Evolutionary conservation across 495 filamentous ascomycete genomes (phyloP), one percentile per base, ranked within the genome.

Genomic region (Penicillium turbatum): DNA sequence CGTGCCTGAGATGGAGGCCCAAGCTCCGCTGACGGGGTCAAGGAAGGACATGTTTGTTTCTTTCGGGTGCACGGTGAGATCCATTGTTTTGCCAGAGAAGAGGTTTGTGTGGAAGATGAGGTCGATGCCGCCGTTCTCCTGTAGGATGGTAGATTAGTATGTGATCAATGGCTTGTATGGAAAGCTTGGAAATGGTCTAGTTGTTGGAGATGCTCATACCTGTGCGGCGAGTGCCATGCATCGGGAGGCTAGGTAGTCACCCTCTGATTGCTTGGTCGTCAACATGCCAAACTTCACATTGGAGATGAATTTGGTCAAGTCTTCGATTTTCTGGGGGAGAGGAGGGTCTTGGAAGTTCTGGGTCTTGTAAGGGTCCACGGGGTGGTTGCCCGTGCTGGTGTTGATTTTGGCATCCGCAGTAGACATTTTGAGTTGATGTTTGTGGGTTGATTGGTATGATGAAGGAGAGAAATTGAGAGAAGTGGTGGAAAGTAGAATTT

Each of bases 101-200:
- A 89, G 90, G 76, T 96, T 96, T 59, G 90, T 89, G 75, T 93
- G 86, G 81, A 97, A 96, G 71, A 95, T 79, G 41, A 95, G 82
- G 69, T 96, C 91, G 44, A 95, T 80, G 62, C 86, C 86, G 57
- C 84, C 83, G 56, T 78, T 78, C 71, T 93, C 86, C 88, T 92
- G 32, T 10, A 11, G 21, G 5, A 6, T 3, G n/a, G 12, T 17
- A 12, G 16, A 11, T 52, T 34, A 51, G 34, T 48, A 43, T 24
- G 12, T 39, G 21, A 13, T 29, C 13, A 21, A 5, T 35, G 10
- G 5, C 13, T 12, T 12, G 32, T 13, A 13, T 5, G 12, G 32
- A n/a, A 13, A 35, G 32, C 32, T 35, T n/a, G 5, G n/a, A 13
- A n/a, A 12, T 35, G 12, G 12, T 17, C 9, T 15, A 15, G 6